Base-by-base conservation (phyloP, 306 rosid genomes). In the Dryas octopetala region DNA sequence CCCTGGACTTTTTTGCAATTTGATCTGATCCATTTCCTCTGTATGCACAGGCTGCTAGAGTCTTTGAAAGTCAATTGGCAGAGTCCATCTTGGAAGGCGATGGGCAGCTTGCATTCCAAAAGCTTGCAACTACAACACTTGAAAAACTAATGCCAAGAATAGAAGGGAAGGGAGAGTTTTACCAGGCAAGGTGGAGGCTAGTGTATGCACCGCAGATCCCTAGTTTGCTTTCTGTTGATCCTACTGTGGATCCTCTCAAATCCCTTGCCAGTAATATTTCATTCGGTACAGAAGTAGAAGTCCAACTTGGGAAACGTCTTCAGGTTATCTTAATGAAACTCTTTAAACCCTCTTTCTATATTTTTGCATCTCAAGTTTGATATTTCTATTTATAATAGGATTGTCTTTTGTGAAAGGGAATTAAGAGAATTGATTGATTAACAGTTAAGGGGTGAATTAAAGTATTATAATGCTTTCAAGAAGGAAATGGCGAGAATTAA, bases 251-350 rank as follows among this genome's bases (percentile, higher is more conserved):
- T 85, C 96, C 98, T 70, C 90, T 90, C 66, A 80, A 82, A 71
- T 88, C 92, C 78, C 80, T 90, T 59, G 89, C 96, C 78, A 86
- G 83, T 59, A 88, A 89, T 79, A 87, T 94, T 76, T 85, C 98
- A 65, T 90, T 95, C 28, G 97, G 97, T 38, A 86, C 97, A 4
- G 95, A 91, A 73, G 91, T 95, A 58, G 97, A 95, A 79, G 86
- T 95, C 75, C 98, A 95, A 89, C 93, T 95, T 6, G 98, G 98
- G 82, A 91, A 90, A 82, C 96, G 85, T 58, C 90, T 95, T 79
- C 97, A 91, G 97, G 97, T 91, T 70, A 74, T 74, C 59, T 62
- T 47, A 11, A 12, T n/a, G 26, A 57, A 78, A 71, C 64, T 66
- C 68, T 43, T 81, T 48, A 32, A 45, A 55, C 70, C 68, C 13